These are phyloP conservation scores for Colletotrichum cordylinicola DNA, from an alignment of 2,329 filamentous ascomycete species.

Conservation along the genomic window DNA sequence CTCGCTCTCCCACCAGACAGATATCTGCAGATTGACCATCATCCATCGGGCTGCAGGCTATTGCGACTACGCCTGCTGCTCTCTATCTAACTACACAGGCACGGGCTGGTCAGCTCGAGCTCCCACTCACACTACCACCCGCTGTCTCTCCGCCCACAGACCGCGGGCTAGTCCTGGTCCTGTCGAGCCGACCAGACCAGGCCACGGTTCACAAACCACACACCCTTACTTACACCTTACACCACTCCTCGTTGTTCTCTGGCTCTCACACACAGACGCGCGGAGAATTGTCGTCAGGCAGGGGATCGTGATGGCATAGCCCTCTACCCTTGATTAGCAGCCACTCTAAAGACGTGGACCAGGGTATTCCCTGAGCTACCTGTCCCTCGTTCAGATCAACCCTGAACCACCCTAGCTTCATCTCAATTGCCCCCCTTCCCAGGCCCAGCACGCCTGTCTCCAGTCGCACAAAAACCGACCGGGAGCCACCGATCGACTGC, in stretches of 20 bases:
- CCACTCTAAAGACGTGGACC: conserved; percentile 41
- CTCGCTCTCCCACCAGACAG: not conserved
- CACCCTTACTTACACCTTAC: conserved; percentile 2
- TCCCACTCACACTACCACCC: not conserved
- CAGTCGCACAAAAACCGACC: conserved; percentile 57
- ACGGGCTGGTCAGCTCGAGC: not conserved
- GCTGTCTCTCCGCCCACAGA: conserved; percentile 6
- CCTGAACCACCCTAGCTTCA: conserved; percentile 47
- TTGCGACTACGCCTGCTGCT: not conserved
- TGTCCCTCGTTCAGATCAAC: conserved; percentile 38
- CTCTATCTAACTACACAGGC: not conserved
- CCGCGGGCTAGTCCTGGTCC: not conserved
- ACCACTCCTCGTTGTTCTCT: conserved; percentile 14
- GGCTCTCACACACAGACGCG: conserved; percentile 28
- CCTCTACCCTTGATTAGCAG: conserved; percentile 42
- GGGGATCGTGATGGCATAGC: conserved; percentile 37
- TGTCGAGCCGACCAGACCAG: not conserved
- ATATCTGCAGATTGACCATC: not conserved
- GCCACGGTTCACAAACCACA: not conserved
- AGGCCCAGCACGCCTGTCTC: conserved; percentile 23
- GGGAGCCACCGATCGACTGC: conserved; percentile 45
- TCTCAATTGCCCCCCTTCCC: conserved; percentile 49
- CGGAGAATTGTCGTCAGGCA: conserved; percentile 41
- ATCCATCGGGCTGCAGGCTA: not conserved
- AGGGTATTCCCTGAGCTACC: conserved; percentile 38